Evolutionary conservation across 208 protist genomes (phyloP), one percentile per base, ranked within the genome.

Genomic region (Acanthamoeba lenticulata): DNA sequence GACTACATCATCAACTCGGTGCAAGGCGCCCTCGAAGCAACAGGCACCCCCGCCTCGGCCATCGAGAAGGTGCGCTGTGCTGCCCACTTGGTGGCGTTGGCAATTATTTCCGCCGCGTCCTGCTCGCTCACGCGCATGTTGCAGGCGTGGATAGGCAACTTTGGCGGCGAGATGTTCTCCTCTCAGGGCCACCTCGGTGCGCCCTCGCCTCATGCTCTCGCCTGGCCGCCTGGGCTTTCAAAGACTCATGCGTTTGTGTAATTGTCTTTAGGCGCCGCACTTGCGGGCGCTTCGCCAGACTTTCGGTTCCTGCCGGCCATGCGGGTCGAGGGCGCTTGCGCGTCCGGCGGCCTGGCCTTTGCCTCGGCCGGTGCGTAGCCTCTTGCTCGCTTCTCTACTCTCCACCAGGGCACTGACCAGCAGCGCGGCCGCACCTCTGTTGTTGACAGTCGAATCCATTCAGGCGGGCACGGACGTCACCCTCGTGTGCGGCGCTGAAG

Each of bases 321-420:
- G 94, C 97, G 98, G 36, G 97, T 98, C 29, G 98, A 98, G 95
- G 98, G 97, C 42, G 98, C 98, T 40, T 98, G 98, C 94, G 98
- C 98, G 24, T 98, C 97, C 27, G 98, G 98, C 32, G 98, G 97
- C 40, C 95, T 98, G 0, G 98, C 97, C 11, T 95, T 98, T 69
- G 95, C 97, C 88, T 92, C 94, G 5, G 97, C 95, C 2, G 92
- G 83, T 81, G 36, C 29, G 60, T 21, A n/a, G n/a, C n/a, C n/a
- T n/a, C n/a, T n/a, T n/a, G n/a, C n/a, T n/a, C n/a, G n/a, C n/a
- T n/a, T n/a, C n/a, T n/a, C n/a, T n/a, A n/a, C n/a, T n/a, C n/a
- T n/a, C n/a, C n/a, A n/a, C n/a, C n/a, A n/a, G n/a, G n/a, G n/a
- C n/a, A n/a, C n/a, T n/a, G n/a, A 65, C 57, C 19, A 24, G 21